Percentiles rank a stretch among this genome's conserved stretches.
phyloP scores from a whole-genome alignment of 2,329 filamentous ascomycete species.

The Conoideocrella luteorostrata region DNA sequence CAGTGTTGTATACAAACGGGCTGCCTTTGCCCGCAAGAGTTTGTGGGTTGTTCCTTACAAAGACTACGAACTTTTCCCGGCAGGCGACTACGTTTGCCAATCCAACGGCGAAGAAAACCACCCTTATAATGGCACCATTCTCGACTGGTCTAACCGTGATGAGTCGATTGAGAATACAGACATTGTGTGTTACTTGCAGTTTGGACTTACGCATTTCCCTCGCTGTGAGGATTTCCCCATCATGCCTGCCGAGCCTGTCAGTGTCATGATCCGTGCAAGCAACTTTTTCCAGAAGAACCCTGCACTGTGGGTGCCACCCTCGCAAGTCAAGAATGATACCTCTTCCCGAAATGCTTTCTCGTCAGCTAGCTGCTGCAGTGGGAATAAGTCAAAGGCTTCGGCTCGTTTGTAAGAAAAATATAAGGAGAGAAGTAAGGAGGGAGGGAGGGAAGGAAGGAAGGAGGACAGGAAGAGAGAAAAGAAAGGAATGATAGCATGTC shows the following conservation, averaged over 20 bases:
- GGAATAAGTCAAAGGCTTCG: slow-evolving; percentile 8
- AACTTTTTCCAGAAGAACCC: slow-evolving; percentile 49
- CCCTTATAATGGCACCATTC: slow-evolving; percentile 19
- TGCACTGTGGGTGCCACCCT: slow-evolving; percentile 42
- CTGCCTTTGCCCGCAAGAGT: slow-evolving; percentile 34
- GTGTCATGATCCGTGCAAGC: slow-evolving; percentile 41
- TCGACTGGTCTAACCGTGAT: slow-evolving; percentile 42
- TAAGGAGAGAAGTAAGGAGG: no score
- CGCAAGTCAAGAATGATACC: slow-evolving; percentile 27
- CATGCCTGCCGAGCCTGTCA: slow-evolving; percentile 56
- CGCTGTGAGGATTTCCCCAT: slow-evolving; percentile 61
- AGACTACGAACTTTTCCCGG: slow-evolving; percentile 36
- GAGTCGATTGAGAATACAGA: slow-evolving; percentile 45
- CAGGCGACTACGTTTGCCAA: slow-evolving; percentile 38
- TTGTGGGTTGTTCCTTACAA: slow-evolving; percentile 37
- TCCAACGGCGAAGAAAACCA: slow-evolving; percentile 31
- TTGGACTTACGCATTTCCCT: slow-evolving; percentile 54
- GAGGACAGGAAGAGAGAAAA: no score
- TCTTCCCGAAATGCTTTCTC: slow-evolving; percentile 15
- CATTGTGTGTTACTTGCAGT: slow-evolving; percentile 45
- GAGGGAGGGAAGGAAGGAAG: no score
- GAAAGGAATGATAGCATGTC: no score
- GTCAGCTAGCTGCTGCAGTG: slow-evolving; percentile 8
- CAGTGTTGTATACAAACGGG: slow-evolving; percentile 31
- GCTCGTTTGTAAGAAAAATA: slow-evolving; percentile 15